Evolutionary conservation across 2,329 filamentous ascomycete genomes (phyloP).

Genomic region (Chaetomium sp.): DNA sequence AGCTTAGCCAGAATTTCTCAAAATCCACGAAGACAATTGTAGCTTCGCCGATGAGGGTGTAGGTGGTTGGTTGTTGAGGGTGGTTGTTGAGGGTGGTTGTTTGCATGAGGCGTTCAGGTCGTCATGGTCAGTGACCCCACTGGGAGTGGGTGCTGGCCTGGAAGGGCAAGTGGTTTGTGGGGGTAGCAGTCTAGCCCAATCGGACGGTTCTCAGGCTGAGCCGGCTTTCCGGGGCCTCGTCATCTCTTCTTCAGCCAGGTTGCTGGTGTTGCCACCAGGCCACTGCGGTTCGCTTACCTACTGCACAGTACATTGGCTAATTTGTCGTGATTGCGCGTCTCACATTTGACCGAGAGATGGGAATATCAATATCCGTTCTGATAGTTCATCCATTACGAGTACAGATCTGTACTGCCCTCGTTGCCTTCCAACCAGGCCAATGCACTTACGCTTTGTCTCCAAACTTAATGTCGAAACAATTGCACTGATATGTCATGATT

Average conservation of each 20-base stretch:
- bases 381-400: neutral
- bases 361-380: neutral
- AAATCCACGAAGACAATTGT: neutral
- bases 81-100: neutral
- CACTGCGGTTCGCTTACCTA: neutral
- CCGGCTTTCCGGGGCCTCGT: conserved; percentile 12
- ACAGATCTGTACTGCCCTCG: neutral
- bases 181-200: neutral
- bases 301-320: too few species aligned
- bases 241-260: conserved; percentile 3
- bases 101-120: neutral
- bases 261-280: conserved; percentile 5
- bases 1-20: neutral
- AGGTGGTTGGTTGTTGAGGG: neutral
- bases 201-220: neutral
- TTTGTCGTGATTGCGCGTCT: neutral
- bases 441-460: neutral
- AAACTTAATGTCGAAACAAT: neutral
- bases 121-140: conserved; percentile 2
- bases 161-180: neutral
- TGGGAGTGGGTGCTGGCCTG: neutral
- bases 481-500: neutral
- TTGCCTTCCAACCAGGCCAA: neutral
- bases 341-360: neutral
- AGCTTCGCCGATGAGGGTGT: neutral